These are phyloP conservation scores for Dipteronia sinensis DNA, from an alignment of 345 rosid species.

Conservation along the genomic window DNA sequence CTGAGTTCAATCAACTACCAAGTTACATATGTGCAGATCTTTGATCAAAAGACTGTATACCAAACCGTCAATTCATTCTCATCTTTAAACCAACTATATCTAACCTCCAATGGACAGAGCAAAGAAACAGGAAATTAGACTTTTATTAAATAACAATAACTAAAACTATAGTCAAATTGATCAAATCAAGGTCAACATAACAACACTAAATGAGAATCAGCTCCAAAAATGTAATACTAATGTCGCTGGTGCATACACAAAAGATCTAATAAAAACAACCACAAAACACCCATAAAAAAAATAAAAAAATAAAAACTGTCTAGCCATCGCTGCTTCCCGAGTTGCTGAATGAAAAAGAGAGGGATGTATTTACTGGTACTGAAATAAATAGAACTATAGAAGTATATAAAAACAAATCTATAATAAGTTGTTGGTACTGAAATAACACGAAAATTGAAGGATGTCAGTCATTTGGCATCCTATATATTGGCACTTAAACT, in stretches of 20 bases:
- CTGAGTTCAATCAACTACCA: slow-evolving; percentile 11
- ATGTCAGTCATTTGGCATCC: not conserved
- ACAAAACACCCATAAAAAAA: no score
- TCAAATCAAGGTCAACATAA: not conserved
- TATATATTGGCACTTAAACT: not conserved
- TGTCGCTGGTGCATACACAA: no score
- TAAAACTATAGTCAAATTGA: not conserved
- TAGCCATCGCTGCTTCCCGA: no score
- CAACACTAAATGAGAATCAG: not conserved
- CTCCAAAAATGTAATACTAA: not conserved
- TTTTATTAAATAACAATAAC: not conserved
- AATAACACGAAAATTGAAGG: not conserved
- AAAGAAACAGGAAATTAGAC: not conserved
- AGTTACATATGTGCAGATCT: not conserved
- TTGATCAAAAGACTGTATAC: not conserved
- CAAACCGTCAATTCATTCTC: not conserved
- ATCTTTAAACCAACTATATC: slow-evolving; percentile 1
- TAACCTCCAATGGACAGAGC: not conserved
- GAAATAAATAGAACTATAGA: not conserved
- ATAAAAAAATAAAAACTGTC: no score
- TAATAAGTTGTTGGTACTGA: not conserved
- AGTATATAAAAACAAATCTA: not conserved
- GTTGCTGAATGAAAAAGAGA: no score
- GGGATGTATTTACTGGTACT: not conserved
- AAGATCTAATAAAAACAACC: no score